phyloP scores from a whole-genome alignment of 495 filamentous ascomycete species.

The Penicillium macrosclerotiorum region DNA sequence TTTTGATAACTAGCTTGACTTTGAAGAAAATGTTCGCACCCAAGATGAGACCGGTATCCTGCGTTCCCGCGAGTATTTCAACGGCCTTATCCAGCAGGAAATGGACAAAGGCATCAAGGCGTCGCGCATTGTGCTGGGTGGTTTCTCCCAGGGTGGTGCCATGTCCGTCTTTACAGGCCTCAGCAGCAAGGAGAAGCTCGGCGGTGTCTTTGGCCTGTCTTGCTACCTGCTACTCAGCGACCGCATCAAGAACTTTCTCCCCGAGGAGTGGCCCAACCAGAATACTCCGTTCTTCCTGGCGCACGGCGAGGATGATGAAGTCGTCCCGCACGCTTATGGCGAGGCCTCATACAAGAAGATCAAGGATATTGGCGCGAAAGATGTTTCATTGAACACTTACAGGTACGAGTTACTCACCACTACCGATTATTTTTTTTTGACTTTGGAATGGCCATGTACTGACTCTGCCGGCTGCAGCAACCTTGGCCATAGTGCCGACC shows the following conservation, averaged over 20 bases:
- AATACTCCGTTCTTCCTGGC: conserved; percentile 84
- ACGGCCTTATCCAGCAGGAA: conserved; percentile 77
- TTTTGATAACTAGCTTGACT: too few relatives aligned
- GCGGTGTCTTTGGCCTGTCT: conserved; percentile 82
- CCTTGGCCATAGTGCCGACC: conserved; percentile 73
- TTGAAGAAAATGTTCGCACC: conserved; percentile 46
- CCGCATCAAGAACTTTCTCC: conserved; percentile 65
- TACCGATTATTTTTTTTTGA: conserved; percentile 22
- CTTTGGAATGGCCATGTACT: conserved; percentile 9
- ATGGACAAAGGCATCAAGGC: conserved; percentile 79
- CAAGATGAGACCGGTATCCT: conserved; percentile 84
- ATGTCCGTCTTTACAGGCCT: conserved; percentile 65
- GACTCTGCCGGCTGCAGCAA: conserved; percentile 39
- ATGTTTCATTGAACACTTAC: conserved; percentile 75
- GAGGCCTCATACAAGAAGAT: conserved; percentile 59
- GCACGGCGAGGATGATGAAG: conserved; percentile 71
- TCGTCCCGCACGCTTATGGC: conserved; percentile 71
- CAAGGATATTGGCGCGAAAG: conserved; percentile 61
- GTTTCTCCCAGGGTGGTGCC: conserved; percentile 62
- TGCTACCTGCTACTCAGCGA: conserved; percentile 74
- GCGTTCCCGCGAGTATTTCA: conserved; percentile 69
- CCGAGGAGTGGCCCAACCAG: conserved; percentile 67
- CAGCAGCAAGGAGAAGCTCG: conserved; percentile 71
- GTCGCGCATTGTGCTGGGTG: conserved; percentile 78
- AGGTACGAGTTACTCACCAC: too few relatives aligned